Conservation (phyloP, 495 filamentous ascomycete species). For the Daldinia grandis region DNA sequence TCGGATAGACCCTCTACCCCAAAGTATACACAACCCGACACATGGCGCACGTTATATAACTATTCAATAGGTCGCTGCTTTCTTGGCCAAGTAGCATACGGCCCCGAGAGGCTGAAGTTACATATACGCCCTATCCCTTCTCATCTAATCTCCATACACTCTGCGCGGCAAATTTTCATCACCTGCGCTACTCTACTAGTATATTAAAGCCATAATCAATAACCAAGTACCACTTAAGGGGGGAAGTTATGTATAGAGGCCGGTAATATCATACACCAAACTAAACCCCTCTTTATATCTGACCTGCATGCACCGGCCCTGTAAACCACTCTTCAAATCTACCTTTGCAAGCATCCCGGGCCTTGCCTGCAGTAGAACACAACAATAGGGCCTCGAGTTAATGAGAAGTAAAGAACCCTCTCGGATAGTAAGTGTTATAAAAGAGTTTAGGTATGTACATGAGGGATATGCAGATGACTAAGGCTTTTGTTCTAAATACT, state of each 20-base stretch:
- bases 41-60: neutral
- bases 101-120: neutral
- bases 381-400: neutral
- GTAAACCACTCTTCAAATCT: neutral
- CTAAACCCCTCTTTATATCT: neutral
- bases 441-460: neutral
- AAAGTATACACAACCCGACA: constrained; percentile 3
- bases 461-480: neutral
- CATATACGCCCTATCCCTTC: neutral
- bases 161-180: constrained; percentile 6
- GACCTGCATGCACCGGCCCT: neutral
- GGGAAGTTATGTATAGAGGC: too few relatives aligned
- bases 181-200: neutral
- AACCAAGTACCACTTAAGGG: neutral
- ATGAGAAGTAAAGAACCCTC: neutral
- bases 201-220: neutral
- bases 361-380: neutral
- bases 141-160: neutral
- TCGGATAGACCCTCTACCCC: constrained; percentile 4
- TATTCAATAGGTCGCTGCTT: neutral
- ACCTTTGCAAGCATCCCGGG: neutral
- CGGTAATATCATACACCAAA: too few relatives aligned
- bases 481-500: too few relatives aligned
- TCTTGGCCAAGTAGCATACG: neutral
- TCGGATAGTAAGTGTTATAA: too few relatives aligned